Conservation (phyloP, 1,139 yeast species). For the Suhomyces guaymorum region DNA sequence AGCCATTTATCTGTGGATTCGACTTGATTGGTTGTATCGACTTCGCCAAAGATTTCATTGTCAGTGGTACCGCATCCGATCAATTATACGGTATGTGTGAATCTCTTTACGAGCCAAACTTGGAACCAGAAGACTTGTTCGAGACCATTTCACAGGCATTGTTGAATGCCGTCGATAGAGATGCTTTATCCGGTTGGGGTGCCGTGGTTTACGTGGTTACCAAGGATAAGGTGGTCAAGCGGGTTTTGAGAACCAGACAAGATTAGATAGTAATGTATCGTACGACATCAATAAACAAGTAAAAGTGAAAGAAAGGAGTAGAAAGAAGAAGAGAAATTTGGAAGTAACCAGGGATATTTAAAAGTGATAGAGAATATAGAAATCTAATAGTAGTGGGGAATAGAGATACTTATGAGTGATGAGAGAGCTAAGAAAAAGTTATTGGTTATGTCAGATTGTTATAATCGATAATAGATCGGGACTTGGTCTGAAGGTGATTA, state of each 20-base stretch:
- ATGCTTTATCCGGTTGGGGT: constrained; percentile 98
- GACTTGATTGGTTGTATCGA: constrained; percentile 97
- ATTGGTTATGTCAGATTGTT: too few relatives aligned
- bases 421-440: too few relatives aligned
- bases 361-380: too few relatives aligned
- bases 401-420: too few relatives aligned
- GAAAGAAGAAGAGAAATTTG: background rate
- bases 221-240: constrained; percentile 85
- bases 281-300: too few relatives aligned
- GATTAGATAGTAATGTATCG: constrained; percentile 61
- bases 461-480: too few relatives aligned
- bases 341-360: too few relatives aligned
- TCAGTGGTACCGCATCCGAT: constrained; percentile 95
- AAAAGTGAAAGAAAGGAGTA: background rate
- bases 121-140: constrained; percentile 93
- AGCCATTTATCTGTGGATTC: constrained; percentile 93
- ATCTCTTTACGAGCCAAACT: constrained; percentile 88
- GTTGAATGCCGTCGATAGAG: constrained; percentile 94
- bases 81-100: constrained; percentile 99
- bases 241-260: constrained; percentile 90
- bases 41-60: constrained; percentile 91
- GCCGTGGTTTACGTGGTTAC: constrained; percentile 92
- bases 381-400: too few relatives aligned
- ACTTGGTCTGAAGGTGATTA: too few relatives aligned
- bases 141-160: constrained; percentile 95